phyloP scores from a whole-genome alignment of 305 asterid species.

The Solanum chacoense region DNA sequence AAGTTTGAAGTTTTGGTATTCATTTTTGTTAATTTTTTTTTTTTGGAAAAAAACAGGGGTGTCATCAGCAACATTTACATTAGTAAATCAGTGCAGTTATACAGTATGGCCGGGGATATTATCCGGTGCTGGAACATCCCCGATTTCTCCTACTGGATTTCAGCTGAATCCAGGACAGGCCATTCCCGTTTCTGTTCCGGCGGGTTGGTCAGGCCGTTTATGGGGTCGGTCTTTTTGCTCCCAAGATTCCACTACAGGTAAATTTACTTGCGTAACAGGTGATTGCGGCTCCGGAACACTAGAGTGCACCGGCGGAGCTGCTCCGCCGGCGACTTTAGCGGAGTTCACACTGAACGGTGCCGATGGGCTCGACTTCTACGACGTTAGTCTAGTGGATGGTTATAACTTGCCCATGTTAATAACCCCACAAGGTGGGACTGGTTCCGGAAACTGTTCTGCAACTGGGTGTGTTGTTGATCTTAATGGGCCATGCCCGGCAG shows the following conservation, averaged over 20 bases:
- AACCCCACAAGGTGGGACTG: conserved; percentile 39
- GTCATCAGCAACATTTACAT: conserved; percentile 43
- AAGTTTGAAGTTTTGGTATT: background rate
- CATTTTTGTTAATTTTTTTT: background rate
- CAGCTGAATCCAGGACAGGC: conserved; percentile 41
- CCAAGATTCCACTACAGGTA: conserved; percentile 38
- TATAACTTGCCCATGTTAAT: conserved; percentile 73
- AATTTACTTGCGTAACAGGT: conserved; percentile 69
- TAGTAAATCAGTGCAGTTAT: conserved; percentile 67
- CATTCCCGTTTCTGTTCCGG: conserved; percentile 38
- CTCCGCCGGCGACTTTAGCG: conserved; percentile 83
- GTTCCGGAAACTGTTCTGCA: conserved; percentile 49
- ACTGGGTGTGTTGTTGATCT: conserved; percentile 71
- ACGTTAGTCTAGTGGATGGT: conserved; percentile 90
- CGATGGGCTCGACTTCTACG: conserved; percentile 63
- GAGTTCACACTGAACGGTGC: conserved; percentile 70
- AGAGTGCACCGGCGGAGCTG: conserved; percentile 53
- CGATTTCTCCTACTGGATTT: conserved; percentile 51
- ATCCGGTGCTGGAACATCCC: conserved; percentile 56
- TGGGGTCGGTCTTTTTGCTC: conserved; percentile 76
- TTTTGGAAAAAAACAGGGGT: conserved; percentile 12
- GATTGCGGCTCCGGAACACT: conserved; percentile 69
- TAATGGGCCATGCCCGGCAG: conserved; percentile 62
- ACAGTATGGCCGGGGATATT: conserved; percentile 84
- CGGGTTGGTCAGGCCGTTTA: conserved; percentile 74